Evolutionary conservation across 176 grass and related monocot species (phyloP).

Genomic region (Saccharum spontaneum): DNA sequence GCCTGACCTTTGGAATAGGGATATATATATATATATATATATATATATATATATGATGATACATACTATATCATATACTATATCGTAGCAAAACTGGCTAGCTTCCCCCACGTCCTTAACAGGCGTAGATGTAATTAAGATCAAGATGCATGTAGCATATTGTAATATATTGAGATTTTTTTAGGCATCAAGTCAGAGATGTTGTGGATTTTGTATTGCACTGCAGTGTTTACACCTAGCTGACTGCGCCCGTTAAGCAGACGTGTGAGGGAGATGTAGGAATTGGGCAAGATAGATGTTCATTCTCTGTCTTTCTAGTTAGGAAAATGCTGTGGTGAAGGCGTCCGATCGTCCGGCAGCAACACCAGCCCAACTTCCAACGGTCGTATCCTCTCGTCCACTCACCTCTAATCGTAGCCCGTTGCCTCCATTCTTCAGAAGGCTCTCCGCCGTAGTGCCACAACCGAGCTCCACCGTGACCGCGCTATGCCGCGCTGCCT

Average conservation of each 20-base stretch:
- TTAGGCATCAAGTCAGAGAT: slow-evolving; percentile 22
- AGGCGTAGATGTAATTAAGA: slow-evolving; percentile 3
- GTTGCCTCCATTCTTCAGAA: too few species aligned
- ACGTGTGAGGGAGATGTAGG: neutral
- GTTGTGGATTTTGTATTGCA: neutral
- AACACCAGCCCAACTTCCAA: too few species aligned
- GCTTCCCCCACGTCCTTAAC: neutral
- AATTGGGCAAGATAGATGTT: neutral
- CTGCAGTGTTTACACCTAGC: neutral
- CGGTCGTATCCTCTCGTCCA: too few species aligned
- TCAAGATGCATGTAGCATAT: slow-evolving; percentile 10
- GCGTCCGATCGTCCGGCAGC: too few species aligned
- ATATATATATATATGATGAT: neutral
- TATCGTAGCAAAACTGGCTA: slow-evolving; percentile 5
- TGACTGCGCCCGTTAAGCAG: neutral
- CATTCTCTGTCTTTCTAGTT: too few species aligned
- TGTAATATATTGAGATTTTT: neutral
- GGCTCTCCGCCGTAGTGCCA: too few species aligned
- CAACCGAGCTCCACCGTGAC: too few species aligned
- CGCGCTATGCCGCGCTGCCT: too few species aligned
- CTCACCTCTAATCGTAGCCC: too few species aligned
- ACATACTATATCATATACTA: neutral
- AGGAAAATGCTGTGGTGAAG: too few species aligned
- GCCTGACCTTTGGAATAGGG: slow-evolving; percentile 27
- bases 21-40: neutral